Percentiles rank a stretch among this genome's conserved stretches.
Evolutionary conservation across 148 eudicot species (phyloP).

Genomic region (Bassia scoparia): DNA sequence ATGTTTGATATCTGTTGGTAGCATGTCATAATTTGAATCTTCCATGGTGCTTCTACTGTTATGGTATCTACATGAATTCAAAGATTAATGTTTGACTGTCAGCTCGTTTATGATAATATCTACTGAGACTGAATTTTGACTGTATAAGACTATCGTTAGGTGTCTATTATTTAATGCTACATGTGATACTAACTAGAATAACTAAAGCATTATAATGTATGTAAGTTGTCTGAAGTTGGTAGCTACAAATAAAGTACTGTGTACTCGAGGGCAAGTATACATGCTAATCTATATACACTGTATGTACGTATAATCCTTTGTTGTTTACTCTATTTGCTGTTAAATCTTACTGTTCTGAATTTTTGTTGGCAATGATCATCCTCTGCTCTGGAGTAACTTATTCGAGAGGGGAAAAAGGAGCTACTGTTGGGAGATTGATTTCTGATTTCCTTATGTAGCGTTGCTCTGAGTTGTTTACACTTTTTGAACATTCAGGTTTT

Average conservation of each 20-base stretch:
- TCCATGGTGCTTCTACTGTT: too few relatives aligned
- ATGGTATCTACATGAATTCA: too few relatives aligned
- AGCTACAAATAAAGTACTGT: too few relatives aligned
- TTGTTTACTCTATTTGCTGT: background rate
- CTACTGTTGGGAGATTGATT: slow-evolving; percentile 73
- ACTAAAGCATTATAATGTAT: too few relatives aligned
- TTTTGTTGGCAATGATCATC: slow-evolving; percentile 43
- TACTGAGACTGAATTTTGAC: too few relatives aligned
- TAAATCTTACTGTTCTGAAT: background rate
- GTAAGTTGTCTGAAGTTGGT: background rate
- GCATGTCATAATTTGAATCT: too few relatives aligned
- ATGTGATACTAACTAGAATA: background rate
- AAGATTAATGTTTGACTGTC: too few relatives aligned
- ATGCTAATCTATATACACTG: too few relatives aligned
- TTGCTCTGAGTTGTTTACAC: background rate
- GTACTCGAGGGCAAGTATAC: too few relatives aligned
- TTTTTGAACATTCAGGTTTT: slow-evolving; percentile 15
- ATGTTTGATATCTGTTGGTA: too few relatives aligned
- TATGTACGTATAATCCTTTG: too few relatives aligned
- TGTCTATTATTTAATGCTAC: background rate
- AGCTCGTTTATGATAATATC: too few relatives aligned
- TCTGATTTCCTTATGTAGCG: background rate
- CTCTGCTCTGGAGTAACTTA: slow-evolving; percentile 87
- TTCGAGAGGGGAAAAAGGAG: slow-evolving; percentile 68
- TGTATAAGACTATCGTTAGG: background rate